Evolutionary conservation across 1,284 basidiomycete species (phyloP).

Genomic region (Sporisorium exsertum): DNA sequence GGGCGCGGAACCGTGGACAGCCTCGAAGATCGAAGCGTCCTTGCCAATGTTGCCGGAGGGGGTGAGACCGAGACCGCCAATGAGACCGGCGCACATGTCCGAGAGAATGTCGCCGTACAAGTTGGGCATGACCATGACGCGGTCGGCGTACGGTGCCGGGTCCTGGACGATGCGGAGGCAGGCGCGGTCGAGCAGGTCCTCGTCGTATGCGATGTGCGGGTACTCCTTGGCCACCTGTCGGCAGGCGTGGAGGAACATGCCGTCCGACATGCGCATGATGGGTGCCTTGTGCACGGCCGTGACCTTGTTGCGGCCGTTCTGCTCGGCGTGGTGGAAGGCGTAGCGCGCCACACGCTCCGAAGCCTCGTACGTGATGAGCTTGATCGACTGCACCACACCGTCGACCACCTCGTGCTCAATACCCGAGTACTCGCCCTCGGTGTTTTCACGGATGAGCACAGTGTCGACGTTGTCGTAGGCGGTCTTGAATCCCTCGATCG

Average conservation of each 20-base stretch:
- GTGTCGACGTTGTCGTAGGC: conserved; percentile 98
- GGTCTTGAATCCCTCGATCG: conserved; percentile 96
- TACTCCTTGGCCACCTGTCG: conserved; percentile 96
- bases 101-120: conserved; percentile 97
- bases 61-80: conserved; percentile 96
- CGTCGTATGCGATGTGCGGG: conserved; percentile 92
- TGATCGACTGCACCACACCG: conserved; percentile 99
- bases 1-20: conserved; percentile 83
- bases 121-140: conserved; percentile 99
- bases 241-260: conserved; percentile 99
- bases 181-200: conserved; percentile 95
- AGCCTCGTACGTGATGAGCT: conserved; percentile 98
- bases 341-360: conserved; percentile 98
- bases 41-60: conserved; percentile 98
- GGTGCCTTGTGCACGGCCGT: conserved; percentile 99
- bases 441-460: conserved; percentile 98
- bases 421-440: conserved; percentile 99
- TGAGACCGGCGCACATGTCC: conserved; percentile 98
- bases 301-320: conserved; percentile 88
- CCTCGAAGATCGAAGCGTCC: conserved; percentile 99
- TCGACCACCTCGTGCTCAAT: conserved; percentile 98
- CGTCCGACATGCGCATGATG: conserved; percentile 99
- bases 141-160: conserved; percentile 91
- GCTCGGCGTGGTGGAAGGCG: conserved; percentile 95
- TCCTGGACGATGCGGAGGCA: conserved; percentile 87